Percentiles rank a stretch among this genome's conserved stretches.
Conservation (phyloP, 2,329 filamentous ascomycete genomes). For the Penicillium sp. region DNA sequence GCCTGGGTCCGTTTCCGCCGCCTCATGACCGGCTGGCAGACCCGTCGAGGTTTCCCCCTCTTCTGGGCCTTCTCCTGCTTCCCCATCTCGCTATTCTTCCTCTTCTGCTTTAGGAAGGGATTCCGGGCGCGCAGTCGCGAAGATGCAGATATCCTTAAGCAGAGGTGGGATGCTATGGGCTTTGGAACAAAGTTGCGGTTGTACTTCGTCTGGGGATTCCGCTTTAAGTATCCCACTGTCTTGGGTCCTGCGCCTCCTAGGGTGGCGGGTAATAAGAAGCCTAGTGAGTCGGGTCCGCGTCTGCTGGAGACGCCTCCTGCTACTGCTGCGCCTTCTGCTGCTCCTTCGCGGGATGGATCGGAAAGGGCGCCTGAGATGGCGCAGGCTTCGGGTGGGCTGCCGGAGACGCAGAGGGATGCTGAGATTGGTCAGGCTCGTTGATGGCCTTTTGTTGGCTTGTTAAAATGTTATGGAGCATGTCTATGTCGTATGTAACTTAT, state of each 20-base stretch:
- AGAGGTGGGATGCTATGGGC: slow-evolving; percentile 29
- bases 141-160: slow-evolving; percentile 27
- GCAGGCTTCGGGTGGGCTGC: slow-evolving; percentile 6
- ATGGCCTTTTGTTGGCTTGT: neutral
- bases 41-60: slow-evolving; percentile 33
- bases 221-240: slow-evolving; percentile 31
- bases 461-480: neutral
- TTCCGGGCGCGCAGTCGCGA: slow-evolving; percentile 29
- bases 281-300: slow-evolving; percentile 18
- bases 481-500: neutral
- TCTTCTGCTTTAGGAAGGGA: slow-evolving; percentile 30
- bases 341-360: neutral
- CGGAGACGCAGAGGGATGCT: neutral
- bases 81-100: slow-evolving; percentile 22
- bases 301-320: slow-evolving; percentile 12
- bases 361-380: slow-evolving; percentile 4
- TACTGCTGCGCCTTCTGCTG: neutral
- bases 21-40: slow-evolving; percentile 37
- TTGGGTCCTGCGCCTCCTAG: slow-evolving; percentile 29
- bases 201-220: slow-evolving; percentile 35
- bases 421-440: slow-evolving; percentile 15
- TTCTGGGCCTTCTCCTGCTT: slow-evolving; percentile 30
- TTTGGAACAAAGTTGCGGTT: slow-evolving; percentile 28
- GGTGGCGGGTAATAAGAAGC: slow-evolving; percentile 24
- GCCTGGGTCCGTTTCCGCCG: slow-evolving; percentile 35